Conservation (phyloP, 2,329 filamentous ascomycete genomes). For the Arthrobotrys megalospora region DNA sequence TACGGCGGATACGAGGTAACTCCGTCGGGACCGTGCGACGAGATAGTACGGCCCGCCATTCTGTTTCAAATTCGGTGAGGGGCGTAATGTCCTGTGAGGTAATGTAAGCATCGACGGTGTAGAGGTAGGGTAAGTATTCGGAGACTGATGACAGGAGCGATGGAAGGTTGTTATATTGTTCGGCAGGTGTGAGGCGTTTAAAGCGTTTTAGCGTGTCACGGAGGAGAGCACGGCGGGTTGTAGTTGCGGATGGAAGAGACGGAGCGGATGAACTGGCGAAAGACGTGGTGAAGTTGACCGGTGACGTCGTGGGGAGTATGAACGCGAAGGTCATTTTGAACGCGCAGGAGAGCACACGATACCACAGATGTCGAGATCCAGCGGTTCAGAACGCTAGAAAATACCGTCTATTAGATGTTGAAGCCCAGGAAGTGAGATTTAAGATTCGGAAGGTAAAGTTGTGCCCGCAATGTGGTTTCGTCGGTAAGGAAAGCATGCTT, state of each 20-base stretch:
- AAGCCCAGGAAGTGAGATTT: neutral
- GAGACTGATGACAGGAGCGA: conserved; percentile 79
- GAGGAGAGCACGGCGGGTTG: conserved; percentile 85
- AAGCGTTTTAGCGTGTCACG: conserved; percentile 88
- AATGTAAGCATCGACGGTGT: conserved; percentile 77
- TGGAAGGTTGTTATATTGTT: conserved; percentile 79
- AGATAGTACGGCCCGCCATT: conserved; percentile 87
- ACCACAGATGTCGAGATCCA: neutral
- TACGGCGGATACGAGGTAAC: conserved; percentile 77
- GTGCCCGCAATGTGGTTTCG: conserved; percentile 5
- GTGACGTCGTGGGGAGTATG: conserved; percentile 87
- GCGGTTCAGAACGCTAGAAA: neutral
- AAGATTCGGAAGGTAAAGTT: neutral
- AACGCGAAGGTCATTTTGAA: conserved; percentile 89
- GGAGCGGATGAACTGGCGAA: conserved; percentile 88
- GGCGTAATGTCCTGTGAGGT: conserved; percentile 67
- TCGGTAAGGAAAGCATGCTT: conserved; percentile 19
- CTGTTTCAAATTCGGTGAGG: conserved; percentile 75
- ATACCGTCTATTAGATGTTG: neutral
- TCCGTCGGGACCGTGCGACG: conserved; percentile 77
- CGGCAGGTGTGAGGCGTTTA: conserved; percentile 80
- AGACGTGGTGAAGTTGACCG: conserved; percentile 83
- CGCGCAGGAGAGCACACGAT: neutral
- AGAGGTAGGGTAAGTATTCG: conserved; percentile 85
- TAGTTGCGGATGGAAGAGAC: conserved; percentile 85